These are phyloP conservation scores for Mucor velutinosus DNA, from an alignment of 371 early-diverging fungal species.

Conservation along the genomic window DNA sequence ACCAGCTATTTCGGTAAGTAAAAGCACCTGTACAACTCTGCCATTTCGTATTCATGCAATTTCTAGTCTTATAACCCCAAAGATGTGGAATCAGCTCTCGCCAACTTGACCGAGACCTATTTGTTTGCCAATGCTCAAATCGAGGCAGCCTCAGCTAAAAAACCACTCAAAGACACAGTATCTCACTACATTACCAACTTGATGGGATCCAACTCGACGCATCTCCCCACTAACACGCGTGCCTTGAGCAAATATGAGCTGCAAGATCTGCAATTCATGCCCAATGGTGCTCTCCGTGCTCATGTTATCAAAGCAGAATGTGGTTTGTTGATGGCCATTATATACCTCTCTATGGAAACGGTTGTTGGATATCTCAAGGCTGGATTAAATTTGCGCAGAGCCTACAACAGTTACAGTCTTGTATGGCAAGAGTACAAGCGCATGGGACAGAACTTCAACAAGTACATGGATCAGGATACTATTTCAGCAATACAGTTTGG, in stretches of 20 bases:
- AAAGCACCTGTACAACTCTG: not conserved
- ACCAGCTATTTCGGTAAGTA: constrained; percentile 27
- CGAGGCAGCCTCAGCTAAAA: constrained; percentile 51
- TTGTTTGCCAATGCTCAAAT: constrained; percentile 55
- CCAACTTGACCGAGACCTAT: constrained; percentile 47
- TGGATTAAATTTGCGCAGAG: constrained; percentile 61
- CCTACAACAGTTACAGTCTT: constrained; percentile 48
- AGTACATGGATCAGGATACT: constrained; percentile 46
- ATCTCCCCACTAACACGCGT: constrained; percentile 44
- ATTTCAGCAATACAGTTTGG: constrained; percentile 55
- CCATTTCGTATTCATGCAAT: not conserved
- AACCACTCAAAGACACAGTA: constrained; percentile 44
- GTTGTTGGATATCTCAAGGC: constrained; percentile 62
- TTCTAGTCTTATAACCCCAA: constrained; percentile 53
- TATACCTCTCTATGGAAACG: constrained; percentile 59
- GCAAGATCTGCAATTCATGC: constrained; percentile 34
- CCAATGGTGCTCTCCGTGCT: constrained; percentile 63
- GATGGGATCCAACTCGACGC: constrained; percentile 38
- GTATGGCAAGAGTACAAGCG: constrained; percentile 55
- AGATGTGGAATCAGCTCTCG: constrained; percentile 51
- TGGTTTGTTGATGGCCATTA: constrained; percentile 55
- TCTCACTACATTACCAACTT: constrained; percentile 44
- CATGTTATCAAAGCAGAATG: constrained; percentile 65
- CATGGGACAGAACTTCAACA: constrained; percentile 47
- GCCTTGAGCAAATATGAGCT: constrained; percentile 32